Evolutionary conservation across 768 basidiomycete species (phyloP).

Genomic region (Mycena floridula): DNA sequence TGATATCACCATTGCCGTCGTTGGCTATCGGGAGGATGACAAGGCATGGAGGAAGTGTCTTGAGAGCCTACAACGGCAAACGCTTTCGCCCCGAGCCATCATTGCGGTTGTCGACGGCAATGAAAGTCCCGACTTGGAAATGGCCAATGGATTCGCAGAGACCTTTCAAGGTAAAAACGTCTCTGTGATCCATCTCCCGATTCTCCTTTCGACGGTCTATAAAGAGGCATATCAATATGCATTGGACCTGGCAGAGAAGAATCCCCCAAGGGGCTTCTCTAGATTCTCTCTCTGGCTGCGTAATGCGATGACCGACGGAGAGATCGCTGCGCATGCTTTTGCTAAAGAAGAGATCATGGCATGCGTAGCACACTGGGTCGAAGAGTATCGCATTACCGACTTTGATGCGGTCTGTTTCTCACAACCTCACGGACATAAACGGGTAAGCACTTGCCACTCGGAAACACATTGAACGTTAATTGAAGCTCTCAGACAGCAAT

Average conservation of each 20-base stretch:
- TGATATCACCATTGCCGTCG: not conserved
- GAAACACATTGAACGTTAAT: not conserved
- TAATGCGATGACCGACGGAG: not conserved
- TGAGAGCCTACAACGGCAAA: not conserved
- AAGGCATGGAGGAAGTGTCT: not conserved
- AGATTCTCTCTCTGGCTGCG: not conserved
- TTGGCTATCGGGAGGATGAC: not conserved
- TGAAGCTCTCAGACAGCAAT: conserved; percentile 8
- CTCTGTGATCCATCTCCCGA: not conserved
- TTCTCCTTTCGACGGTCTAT: not conserved
- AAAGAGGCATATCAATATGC: not conserved
- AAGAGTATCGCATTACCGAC: not conserved
- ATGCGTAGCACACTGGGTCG: not conserved
- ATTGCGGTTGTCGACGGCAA: not conserved
- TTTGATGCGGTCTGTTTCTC: conserved; percentile 13
- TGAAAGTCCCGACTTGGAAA: not conserved
- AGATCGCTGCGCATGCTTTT: not conserved
- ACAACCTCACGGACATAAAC: conserved; percentile 17
- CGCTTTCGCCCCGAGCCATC: not conserved
- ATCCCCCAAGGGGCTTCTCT: not conserved
- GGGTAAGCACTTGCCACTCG: not conserved
- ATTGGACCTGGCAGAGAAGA: not conserved
- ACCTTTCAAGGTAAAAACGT: not conserved
- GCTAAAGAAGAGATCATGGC: not conserved
- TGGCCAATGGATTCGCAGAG: not conserved